phyloP scores from a whole-genome alignment of 768 basidiomycete species.

The Leccinum subgranulosum region DNA sequence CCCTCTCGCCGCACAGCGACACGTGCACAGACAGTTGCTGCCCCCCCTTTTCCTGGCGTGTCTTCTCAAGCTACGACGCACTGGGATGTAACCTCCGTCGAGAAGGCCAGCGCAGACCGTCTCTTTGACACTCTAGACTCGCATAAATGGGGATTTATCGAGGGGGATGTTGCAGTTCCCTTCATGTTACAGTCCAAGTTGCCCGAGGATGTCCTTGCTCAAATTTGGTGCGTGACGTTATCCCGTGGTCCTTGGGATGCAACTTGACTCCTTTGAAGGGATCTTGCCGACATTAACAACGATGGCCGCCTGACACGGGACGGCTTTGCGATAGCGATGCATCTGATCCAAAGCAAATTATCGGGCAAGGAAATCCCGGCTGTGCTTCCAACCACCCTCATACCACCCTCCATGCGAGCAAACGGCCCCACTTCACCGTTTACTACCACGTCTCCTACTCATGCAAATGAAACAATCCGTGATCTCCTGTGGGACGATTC shows the following conservation, averaged over 20 bases:
- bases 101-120: constrained; percentile 74
- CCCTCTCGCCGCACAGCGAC: constrained; percentile 21
- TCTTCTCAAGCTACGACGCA: constrained; percentile 27
- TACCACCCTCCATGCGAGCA: constrained; percentile 79
- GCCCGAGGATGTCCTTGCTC: constrained; percentile 79
- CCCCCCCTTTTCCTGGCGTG: constrained; percentile 30
- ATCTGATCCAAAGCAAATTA: constrained; percentile 86
- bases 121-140: constrained; percentile 84
- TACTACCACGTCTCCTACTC: constrained; percentile 35
- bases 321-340: constrained; percentile 93
- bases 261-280: constrained; percentile 50
- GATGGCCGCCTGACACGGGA: constrained; percentile 86
- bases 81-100: constrained; percentile 84
- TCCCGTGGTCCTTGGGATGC: neutral
- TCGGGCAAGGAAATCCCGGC: constrained; percentile 74
- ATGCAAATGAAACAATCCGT: constrained; percentile 38
- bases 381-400: constrained; percentile 63
- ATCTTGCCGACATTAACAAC: constrained; percentile 85
- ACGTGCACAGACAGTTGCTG: constrained; percentile 16
- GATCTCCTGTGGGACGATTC: constrained; percentile 57
- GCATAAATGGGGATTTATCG: constrained; percentile 73
- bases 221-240: constrained; percentile 68
- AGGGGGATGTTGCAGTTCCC: constrained; percentile 91
- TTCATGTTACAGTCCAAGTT: constrained; percentile 93
- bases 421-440: constrained; percentile 36